Evolutionary conservation across 2,329 filamentous ascomycete species (phyloP), one percentile per base, ranked within the genome.

Genomic region (Fusarium pilosicola): DNA sequence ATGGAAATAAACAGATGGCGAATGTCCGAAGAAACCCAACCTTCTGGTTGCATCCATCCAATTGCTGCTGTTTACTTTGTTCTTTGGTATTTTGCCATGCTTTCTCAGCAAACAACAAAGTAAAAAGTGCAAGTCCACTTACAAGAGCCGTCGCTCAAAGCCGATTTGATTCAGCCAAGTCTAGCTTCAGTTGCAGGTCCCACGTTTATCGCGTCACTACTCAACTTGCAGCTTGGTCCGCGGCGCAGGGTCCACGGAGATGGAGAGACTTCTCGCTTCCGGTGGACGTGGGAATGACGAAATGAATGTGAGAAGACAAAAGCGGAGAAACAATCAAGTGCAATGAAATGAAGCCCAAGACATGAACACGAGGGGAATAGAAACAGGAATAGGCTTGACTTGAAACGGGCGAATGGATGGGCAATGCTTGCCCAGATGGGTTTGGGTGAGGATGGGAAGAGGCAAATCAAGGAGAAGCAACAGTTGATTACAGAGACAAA

Each of bases 221-320:
- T 58, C 39, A 36, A 38, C 59, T 70, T 48, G 34, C 51, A 55
- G 51, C 34, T 52, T 44, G n/a, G 49, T 52, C 30, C 30, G 32
- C 32, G 49, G 49, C 49, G 54, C 64, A 64, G 61, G 68, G 70
- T 63, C 71, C 72, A 71, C 59, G 59, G 68, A 59, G 51, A 74
- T 65, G 65, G 72, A 73, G 72, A 74, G 65, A 71, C 65, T 73
- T 72, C 68, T 74, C 72, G 65, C 49, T 67, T 75, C 56, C 64
- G 65, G 68, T 30, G 56, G 58, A 54, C 22, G 34, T 39, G 58
- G 58, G 36, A 65, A 70, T 74, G 72, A 74, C 64, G 57, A 69
- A 70, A 74, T 71, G 51, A 65, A 70, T 26, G 34, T 45, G 42
- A 41, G 39, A 62, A 51, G 56, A 54, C 62, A 62, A 74, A 63